Conservation (phyloP, 2,329 filamentous ascomycete genomes). For the Venturia aucupariae region DNA sequence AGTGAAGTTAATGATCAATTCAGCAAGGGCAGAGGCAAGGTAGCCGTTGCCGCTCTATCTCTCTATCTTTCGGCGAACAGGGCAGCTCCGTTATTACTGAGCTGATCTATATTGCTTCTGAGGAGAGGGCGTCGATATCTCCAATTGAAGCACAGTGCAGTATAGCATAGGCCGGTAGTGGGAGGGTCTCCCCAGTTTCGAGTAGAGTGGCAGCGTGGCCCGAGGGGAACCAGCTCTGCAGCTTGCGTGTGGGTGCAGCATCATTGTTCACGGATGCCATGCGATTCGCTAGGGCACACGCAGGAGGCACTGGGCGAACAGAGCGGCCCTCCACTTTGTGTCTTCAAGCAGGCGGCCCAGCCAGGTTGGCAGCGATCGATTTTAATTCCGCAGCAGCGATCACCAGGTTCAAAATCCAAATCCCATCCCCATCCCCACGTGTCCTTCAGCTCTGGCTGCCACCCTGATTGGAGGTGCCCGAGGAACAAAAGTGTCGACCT, state of each 20-base stretch:
- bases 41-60: neutral
- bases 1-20: neutral
- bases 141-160: neutral
- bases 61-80: neutral
- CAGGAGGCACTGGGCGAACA: constrained; percentile 1
- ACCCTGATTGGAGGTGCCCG: constrained; percentile 7
- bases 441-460: neutral
- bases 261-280: neutral
- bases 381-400: constrained; percentile 12
- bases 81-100: neutral
- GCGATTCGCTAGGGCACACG: constrained; percentile 2
- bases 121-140: neutral
- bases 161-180: neutral
- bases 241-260: neutral
- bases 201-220: constrained; percentile 5
- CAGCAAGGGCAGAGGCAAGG: neutral
- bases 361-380: constrained; percentile 10
- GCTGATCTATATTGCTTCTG: constrained; percentile 2
- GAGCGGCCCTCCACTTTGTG: neutral
- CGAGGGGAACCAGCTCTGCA: neutral
- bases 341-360: neutral
- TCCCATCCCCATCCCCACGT: constrained; percentile 8
- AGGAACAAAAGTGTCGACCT: constrained; percentile 10
- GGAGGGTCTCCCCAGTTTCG: neutral
- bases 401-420: constrained; percentile 4